Base-by-base conservation (phyloP, 495 filamentous ascomycete genomes). In the Tetracladium marchalianum region DNA sequence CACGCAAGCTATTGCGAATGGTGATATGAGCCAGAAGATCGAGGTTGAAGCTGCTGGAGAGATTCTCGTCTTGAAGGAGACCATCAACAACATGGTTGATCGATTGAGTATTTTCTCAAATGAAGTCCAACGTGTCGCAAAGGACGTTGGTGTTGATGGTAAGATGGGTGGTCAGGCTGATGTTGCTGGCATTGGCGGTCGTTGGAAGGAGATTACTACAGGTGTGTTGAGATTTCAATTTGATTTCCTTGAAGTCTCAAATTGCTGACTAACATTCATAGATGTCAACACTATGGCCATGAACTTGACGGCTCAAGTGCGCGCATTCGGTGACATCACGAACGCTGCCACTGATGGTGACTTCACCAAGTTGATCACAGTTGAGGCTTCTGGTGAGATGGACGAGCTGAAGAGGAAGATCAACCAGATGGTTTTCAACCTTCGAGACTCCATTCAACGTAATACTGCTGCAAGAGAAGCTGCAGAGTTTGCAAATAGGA, bases 51-150 rank as follows among this genome's bases (percentile, higher is more conserved):
- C 92, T 43, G 87, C 93, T 62, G 92, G 92, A 59, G 92, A 98
- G 63, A 92, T 98, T 39, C 74, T 90, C 37, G 82, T 90, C 2
- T 67, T 98, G 33, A 96, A 95, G 63, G 87, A 95, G 54, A 98
- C 92, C 19, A 96, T 98, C 71, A 98, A 98, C 61, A 88, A 96
- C 77, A 98, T 98, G 92, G 92, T 98, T 47, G 88, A 89, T 62
- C 83, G 92, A 49, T 66, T 98, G 34, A 93, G 90, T 47, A 90
- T 90, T 44, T 97, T 96, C 73, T 93, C 90, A n/a, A 87, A 87
- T 34, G 90, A 95, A 59, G 81, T 98, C 31, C 94, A 96, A 63
- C 81, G 90, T 57, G 92, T 98, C 22, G 92, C 92, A 18, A 87
- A 90, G 52, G 92, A 97, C 62, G 92, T 98, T 51, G 92, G 92